These are phyloP conservation scores for Rubia balearica DNA, from an alignment of 305 asterid species.

Conservation along the genomic window DNA sequence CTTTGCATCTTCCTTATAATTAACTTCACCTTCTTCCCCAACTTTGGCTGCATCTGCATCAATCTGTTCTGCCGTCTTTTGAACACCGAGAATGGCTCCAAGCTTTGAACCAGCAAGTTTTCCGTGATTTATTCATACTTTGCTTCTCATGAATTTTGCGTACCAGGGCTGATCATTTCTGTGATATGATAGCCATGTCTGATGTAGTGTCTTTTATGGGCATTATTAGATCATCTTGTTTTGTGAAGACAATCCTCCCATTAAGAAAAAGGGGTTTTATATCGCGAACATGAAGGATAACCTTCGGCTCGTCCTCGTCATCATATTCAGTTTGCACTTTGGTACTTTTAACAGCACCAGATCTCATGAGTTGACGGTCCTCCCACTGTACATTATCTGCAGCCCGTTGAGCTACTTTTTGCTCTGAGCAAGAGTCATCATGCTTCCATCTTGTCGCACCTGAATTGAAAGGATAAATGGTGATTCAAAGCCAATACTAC, in stretches of 20 bases:
- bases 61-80: slow-evolving; percentile 95
- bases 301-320: slow-evolving; percentile 89
- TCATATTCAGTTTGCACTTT: slow-evolving; percentile 95
- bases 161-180: slow-evolving; percentile 84
- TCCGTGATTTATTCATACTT: slow-evolving; percentile 83
- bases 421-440: slow-evolving; percentile 93
- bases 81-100: slow-evolving; percentile 93
- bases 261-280: slow-evolving; percentile 97
- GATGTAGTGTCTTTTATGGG: slow-evolving; percentile 96
- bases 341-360: slow-evolving; percentile 97
- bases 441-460: slow-evolving; percentile 90
- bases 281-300: slow-evolving; percentile 94
- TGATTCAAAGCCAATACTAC: not conserved
- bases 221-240: slow-evolving; percentile 94
- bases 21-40: slow-evolving; percentile 96
- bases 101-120: slow-evolving; percentile 97
- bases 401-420: slow-evolving; percentile 80
- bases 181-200: slow-evolving; percentile 95
- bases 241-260: slow-evolving; percentile 91
- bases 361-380: slow-evolving; percentile 92
- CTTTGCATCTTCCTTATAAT: slow-evolving; percentile 87
- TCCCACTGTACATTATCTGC: slow-evolving; percentile 99
- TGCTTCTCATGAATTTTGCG: slow-evolving; percentile 92
- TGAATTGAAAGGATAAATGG: slow-evolving; percentile 22
- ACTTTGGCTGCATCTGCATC: slow-evolving; percentile 94